phyloP scores from a whole-genome alignment of 768 basidiomycete species.

The Termitomyces sp. region DNA sequence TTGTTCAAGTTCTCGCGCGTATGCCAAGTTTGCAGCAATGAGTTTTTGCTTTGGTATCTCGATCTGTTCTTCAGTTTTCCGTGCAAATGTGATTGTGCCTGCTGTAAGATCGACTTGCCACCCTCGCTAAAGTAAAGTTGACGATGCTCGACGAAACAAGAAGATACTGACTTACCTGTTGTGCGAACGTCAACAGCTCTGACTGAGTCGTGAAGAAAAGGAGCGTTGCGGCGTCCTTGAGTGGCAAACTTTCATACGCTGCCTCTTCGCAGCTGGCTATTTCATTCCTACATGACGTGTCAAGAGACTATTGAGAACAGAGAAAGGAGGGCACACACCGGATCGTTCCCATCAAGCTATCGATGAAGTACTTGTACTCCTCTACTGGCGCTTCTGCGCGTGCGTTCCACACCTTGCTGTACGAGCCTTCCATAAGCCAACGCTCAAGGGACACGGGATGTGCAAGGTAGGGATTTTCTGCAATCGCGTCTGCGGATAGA shows the following conservation, averaged over 20 bases:
- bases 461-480: conserved; percentile 66
- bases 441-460: conserved; percentile 91
- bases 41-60: conserved; percentile 86
- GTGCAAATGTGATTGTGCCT: conserved; percentile 70
- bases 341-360: conserved; percentile 91
- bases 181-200: conserved; percentile 80
- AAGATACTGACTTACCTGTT: conserved; percentile 43
- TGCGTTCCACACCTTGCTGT: conserved; percentile 97
- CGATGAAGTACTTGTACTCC: conserved; percentile 93
- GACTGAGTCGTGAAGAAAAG: conserved; percentile 85
- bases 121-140: conserved; percentile 49
- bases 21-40: conserved; percentile 69
- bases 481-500: conserved; percentile 58
- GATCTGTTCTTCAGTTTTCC: conserved; percentile 74
- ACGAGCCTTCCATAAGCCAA: conserved; percentile 98
- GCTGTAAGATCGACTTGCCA: conserved; percentile 78
- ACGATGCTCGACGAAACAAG: not conserved
- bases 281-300: conserved; percentile 63
- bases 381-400: conserved; percentile 88
- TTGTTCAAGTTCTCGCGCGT: conserved; percentile 87
- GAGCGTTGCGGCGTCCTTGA: conserved; percentile 86
- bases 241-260: conserved; percentile 86
- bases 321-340: conserved; percentile 42
- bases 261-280: conserved; percentile 96
- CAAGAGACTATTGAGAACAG: not conserved